Evolutionary conservation across 225 moss, liverwort and hornwort species (phyloP).

Genomic region (Bryum argenteum): DNA sequence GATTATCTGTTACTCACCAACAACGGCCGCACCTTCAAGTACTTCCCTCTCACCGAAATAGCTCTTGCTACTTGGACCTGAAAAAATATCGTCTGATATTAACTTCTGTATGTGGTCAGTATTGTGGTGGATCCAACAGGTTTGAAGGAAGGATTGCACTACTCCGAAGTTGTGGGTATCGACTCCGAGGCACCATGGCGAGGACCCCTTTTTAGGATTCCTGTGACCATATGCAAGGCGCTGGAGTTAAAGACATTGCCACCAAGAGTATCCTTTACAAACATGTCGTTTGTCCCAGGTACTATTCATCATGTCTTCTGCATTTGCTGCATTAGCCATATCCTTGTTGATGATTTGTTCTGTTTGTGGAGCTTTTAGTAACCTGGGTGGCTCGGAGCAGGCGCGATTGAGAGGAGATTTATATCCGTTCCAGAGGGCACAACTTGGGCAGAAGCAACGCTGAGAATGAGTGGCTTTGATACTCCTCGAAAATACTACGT

Average conservation of each 20-base stretch:
- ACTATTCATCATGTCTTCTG: slow-evolving; percentile 12
- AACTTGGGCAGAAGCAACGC: slow-evolving; percentile 89
- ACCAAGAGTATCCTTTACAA: slow-evolving; percentile 64
- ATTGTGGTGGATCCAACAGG: slow-evolving; percentile 87
- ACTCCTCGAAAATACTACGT: slow-evolving; percentile 84
- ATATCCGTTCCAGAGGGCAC: slow-evolving; percentile 94
- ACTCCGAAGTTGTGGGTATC: slow-evolving; percentile 83
- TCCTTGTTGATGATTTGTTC: slow-evolving; percentile 16
- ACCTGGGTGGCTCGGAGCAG: slow-evolving; percentile 50
- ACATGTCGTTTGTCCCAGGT: slow-evolving; percentile 89
- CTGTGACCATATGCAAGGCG: slow-evolving; percentile 88
- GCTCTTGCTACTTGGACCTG: slow-evolving; percentile 4
- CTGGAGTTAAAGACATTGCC: slow-evolving; percentile 61
- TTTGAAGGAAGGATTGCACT: slow-evolving; percentile 80
- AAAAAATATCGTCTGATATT: slow-evolving; percentile 23
- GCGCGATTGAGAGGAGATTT: slow-evolving; percentile 81
- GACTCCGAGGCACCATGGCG: slow-evolving; percentile 86
- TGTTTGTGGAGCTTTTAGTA: slow-evolving; percentile 13
- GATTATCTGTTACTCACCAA: slow-evolving; percentile 88
- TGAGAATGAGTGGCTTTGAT: slow-evolving; percentile 84
- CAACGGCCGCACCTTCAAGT: slow-evolving; percentile 97
- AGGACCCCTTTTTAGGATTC: slow-evolving; percentile 88
- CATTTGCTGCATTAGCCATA: slow-evolving; percentile 4
- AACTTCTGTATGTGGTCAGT: slow-evolving; percentile 46
- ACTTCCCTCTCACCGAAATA: slow-evolving; percentile 26